Conservation (phyloP, 164 flowering plant species). For the Warburgia ugandensis region DNA sequence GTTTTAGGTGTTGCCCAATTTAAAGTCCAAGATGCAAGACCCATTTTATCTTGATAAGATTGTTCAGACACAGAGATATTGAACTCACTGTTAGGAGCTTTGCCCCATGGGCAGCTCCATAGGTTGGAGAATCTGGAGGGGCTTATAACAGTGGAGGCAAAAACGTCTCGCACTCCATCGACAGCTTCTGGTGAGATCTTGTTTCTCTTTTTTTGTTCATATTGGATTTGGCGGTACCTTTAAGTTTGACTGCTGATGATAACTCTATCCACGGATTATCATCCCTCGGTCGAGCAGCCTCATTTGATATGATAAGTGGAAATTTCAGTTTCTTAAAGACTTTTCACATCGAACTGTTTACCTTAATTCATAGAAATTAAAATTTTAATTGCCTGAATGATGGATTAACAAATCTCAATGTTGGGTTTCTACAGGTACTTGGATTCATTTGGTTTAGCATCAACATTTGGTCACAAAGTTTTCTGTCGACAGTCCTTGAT, state of each 20-base stretch:
- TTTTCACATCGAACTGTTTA: neutral
- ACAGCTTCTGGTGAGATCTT: slow-evolving; percentile 52
- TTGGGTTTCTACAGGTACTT: slow-evolving; percentile 43
- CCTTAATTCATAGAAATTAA: too few species aligned
- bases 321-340: neutral
- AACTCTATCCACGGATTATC: neutral
- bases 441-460: slow-evolving; percentile 68
- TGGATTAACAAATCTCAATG: too few species aligned
- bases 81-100: slow-evolving; percentile 7
- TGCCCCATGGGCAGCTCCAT: slow-evolving; percentile 45
- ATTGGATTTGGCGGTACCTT: neutral
- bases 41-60: slow-evolving; percentile 34
- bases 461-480: slow-evolving; percentile 45
- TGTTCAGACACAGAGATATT: slow-evolving; percentile 34
- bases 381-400: neutral
- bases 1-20: slow-evolving; percentile 39
- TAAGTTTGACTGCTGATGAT: neutral
- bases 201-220: too few species aligned
- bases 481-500: slow-evolving; percentile 64
- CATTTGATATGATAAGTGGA: neutral
- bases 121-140: slow-evolving; percentile 81
- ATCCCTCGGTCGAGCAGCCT: neutral
- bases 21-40: slow-evolving; percentile 39
- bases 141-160: slow-evolving; percentile 65
- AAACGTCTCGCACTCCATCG: slow-evolving; percentile 35